A percentile compares a stretch with the other conserved stretches of the same genome.
Conservation (phyloP, 441 rosid species). For the Omphalea diandra region DNA sequence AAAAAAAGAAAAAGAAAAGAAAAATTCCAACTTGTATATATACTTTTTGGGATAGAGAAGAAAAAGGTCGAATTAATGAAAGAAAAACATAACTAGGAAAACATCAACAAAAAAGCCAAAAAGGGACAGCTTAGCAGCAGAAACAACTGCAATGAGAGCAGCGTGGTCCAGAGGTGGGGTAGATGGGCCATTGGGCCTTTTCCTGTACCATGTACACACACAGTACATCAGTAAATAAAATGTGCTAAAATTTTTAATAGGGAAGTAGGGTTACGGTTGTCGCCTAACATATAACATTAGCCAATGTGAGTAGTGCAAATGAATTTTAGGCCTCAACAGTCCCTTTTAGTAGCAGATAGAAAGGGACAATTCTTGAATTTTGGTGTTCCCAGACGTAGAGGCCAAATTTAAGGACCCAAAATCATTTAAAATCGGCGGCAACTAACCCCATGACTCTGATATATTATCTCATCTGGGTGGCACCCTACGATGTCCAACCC, state of each 20-base stretch:
- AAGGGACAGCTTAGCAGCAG: constrained; percentile 7
- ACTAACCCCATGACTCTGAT: background rate
- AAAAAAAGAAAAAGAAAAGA: too few relatives aligned
- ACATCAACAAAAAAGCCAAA: constrained; percentile 29
- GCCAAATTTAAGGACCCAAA: constrained; percentile 4
- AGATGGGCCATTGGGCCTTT: background rate
- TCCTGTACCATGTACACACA: background rate
- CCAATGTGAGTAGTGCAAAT: background rate
- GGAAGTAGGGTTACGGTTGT: constrained; percentile 13
- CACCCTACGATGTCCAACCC: constrained; percentile 20
- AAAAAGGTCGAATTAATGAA: background rate
- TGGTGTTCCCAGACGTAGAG: background rate
- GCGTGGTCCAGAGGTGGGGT: constrained; percentile 33
- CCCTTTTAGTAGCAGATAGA: constrained; percentile 20
- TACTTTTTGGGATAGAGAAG: background rate
- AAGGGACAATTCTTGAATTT: constrained; percentile 19
- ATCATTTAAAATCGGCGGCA: constrained; percentile 25
- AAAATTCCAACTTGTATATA: too few relatives aligned
- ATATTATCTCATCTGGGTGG: background rate
- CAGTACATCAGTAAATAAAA: background rate
- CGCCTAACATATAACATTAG: too few relatives aligned
- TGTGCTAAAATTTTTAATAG: background rate
- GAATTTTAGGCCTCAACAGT: constrained; percentile 20
- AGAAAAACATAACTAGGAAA: constrained; percentile 19
- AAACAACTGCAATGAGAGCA: background rate